Conservation (phyloP, 129 eudicot genomes). For the Mikania micrantha region DNA sequence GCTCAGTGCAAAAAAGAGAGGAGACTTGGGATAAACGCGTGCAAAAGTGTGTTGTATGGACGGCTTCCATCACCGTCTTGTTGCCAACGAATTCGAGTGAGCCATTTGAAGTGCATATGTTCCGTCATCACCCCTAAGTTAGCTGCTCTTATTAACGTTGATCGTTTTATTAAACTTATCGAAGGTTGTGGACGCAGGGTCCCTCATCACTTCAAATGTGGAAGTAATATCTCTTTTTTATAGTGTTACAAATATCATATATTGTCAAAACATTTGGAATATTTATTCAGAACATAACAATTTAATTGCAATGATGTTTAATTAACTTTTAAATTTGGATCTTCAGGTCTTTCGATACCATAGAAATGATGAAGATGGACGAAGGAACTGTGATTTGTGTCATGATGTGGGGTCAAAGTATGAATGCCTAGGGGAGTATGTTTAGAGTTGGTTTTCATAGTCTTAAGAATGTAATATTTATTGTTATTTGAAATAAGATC, state of each 20-base stretch:
- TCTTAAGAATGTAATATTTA: too few species aligned
- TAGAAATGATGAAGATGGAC: neutral
- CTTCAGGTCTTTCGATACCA: conserved; percentile 22
- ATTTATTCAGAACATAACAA: too few species aligned
- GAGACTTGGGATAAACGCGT: conserved; percentile 24
- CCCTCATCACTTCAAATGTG: conserved; percentile 54
- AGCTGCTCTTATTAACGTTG: conserved; percentile 29
- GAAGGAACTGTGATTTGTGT: too few species aligned
- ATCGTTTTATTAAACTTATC: conserved; percentile 23
- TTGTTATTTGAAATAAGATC: too few species aligned
- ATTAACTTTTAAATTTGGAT: neutral
- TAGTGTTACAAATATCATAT: too few species aligned
- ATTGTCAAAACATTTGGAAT: neutral
- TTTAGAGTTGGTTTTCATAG: too few species aligned
- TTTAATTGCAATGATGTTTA: too few species aligned
- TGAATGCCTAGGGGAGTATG: too few species aligned
- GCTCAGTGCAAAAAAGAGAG: conserved; percentile 37
- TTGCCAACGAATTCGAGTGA: conserved; percentile 36
- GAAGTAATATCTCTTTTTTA: conserved; percentile 30
- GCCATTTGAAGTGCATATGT: conserved; percentile 39
- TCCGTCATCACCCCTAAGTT: conserved; percentile 40
- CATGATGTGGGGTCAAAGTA: too few species aligned
- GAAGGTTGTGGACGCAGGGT: conserved; percentile 48
- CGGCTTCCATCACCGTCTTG: conserved; percentile 30
- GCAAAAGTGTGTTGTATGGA: conserved; percentile 34